Conservation (phyloP, 192 early-diverging fungal species). For the Coemansia sp. region DNA sequence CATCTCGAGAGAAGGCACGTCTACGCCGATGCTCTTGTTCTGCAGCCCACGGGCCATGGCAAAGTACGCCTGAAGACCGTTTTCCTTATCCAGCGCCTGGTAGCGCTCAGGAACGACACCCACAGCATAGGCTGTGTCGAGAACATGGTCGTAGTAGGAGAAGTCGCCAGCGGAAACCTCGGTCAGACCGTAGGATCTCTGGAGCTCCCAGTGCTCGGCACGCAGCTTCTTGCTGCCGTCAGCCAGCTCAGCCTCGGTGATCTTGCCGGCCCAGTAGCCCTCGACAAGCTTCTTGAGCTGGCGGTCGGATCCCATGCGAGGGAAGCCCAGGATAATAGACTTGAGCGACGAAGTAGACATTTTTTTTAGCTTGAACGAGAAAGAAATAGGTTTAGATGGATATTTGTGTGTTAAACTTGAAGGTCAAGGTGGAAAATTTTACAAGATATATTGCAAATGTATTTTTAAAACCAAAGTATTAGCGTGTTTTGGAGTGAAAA, state of each 20-base stretch:
- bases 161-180: conserved; percentile 94
- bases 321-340: conserved; percentile 75
- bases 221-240: conserved; percentile 68
- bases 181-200: conserved; percentile 71
- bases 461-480: too few relatives aligned
- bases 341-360: conserved; percentile 40
- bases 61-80: conserved; percentile 86
- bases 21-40: conserved; percentile 69
- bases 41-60: conserved; percentile 97
- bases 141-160: conserved; percentile 92
- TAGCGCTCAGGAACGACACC: conserved; percentile 71
- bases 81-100: conserved; percentile 59
- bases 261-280: conserved; percentile 88
- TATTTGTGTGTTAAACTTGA: not conserved
- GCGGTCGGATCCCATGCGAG: conserved; percentile 91
- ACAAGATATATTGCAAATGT: too few relatives aligned
- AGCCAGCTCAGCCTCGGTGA: conserved; percentile 67
- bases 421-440: too few relatives aligned
- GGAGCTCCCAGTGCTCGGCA: conserved; percentile 73
- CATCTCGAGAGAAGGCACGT: conserved; percentile 97
- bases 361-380: conserved; percentile 12
- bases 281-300: conserved; percentile 97
- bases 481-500: not conserved
- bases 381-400: not conserved
- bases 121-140: conserved; percentile 65